Base-by-base conservation (phyloP, 2,329 filamentous ascomycete genomes). In the Exophiala oligosperma region DNA sequence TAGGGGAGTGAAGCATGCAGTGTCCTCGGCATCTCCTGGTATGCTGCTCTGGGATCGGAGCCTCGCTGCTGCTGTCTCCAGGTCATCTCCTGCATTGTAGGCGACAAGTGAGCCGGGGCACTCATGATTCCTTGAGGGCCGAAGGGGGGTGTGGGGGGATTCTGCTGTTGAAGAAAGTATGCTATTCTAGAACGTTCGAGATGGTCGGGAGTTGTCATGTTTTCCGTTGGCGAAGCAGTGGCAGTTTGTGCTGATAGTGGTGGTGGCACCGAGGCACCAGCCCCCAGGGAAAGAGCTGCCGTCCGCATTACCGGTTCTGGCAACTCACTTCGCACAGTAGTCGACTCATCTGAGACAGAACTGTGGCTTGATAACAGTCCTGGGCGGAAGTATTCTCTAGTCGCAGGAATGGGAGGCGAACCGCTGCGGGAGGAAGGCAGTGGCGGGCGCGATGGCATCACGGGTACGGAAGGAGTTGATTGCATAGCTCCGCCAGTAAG, bases 311-410 rank as follows among this genome's bases (percentile, higher is more conserved):
- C 40, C 7, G 64, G 50, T 6, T 67, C 65, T 17, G 55, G 51
- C 2, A 60, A 47, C 17, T 67, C 64, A 50, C 58, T 59, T 14
- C 62, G 57, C 17, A 60, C 51, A 17, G 57, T 52, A n/a, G 60
- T 49, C 9, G 61, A 64, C 26, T 66, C 65, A 43, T 67, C 65
- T 3, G 64, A 66, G 41, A 63, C 44, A 8, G 64, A 66, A 44
- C 65, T 67, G 17, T 67, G 62, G 14, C 49, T 54, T 14, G 65
- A 67, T 24, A 60, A 38, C 17, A 62, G 35, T 4, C 62, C 57
- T 17, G 59, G 52, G 17, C 62, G 62, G 21, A 56, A 57, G 41
- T 55, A 56, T 11, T 64, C 62, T 35, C 59, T 57, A 52, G 51
- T 47, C 7, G 55, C 59, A 29, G 52, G 52, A 24, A 52, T 17